Evolutionary conservation across 2,329 filamentous ascomycete species (phyloP).

Genomic region (Colletotrichum noveboracense): DNA sequence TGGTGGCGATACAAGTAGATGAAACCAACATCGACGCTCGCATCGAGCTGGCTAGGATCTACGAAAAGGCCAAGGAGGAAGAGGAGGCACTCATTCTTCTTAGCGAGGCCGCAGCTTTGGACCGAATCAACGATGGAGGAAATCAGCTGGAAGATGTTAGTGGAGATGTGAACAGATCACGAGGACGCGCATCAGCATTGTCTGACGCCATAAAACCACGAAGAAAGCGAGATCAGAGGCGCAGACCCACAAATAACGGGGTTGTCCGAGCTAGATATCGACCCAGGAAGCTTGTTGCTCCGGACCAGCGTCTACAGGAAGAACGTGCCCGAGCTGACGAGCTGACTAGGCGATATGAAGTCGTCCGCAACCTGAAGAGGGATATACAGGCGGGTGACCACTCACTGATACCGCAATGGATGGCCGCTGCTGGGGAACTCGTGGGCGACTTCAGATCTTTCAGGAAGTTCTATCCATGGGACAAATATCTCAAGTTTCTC

Average conservation of each 20-base stretch:
- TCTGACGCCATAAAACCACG: background rate
- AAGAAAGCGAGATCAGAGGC: background rate
- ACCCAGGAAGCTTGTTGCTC: slow-evolving; percentile 50
- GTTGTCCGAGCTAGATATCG: slow-evolving; percentile 39
- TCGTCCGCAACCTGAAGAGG: slow-evolving; percentile 47
- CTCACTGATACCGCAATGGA: slow-evolving; percentile 57
- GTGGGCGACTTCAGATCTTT: slow-evolving; percentile 68
- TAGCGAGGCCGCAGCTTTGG: slow-evolving; percentile 74
- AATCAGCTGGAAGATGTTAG: slow-evolving; percentile 8
- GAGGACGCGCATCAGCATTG: background rate
- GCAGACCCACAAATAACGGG: slow-evolving; percentile 31
- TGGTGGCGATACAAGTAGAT: slow-evolving; percentile 75
- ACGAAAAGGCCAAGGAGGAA: slow-evolving; percentile 74
- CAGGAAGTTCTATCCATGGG: slow-evolving; percentile 70
- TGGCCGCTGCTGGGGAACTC: slow-evolving; percentile 62
- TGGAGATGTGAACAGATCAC: background rate
- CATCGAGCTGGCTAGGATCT: slow-evolving; percentile 82
- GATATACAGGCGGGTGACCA: slow-evolving; percentile 46
- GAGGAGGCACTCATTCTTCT: slow-evolving; percentile 80
- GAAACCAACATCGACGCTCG: slow-evolving; percentile 76
- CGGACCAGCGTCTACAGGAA: slow-evolving; percentile 48
- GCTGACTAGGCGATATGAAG: slow-evolving; percentile 46
- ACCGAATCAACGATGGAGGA: slow-evolving; percentile 48
- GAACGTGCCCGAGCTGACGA: slow-evolving; percentile 46
- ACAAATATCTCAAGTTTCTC: slow-evolving; percentile 66